Evolutionary conservation across 2,329 filamentous ascomycete species (phyloP).

Genomic region (Periconia sp.): DNA sequence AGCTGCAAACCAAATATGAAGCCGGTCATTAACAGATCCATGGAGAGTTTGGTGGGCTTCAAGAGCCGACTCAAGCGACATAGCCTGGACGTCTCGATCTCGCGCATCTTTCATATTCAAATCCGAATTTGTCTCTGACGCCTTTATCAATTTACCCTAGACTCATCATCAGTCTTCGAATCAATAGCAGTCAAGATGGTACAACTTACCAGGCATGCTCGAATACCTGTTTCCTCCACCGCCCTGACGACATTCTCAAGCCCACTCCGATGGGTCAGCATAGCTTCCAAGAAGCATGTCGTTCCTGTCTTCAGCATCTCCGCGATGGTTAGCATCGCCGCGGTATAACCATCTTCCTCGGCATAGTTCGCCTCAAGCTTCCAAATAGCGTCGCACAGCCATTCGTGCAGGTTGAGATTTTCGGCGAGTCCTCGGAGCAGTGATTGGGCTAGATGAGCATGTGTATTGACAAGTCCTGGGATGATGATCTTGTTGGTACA

Average conservation of each 20-base stretch:
- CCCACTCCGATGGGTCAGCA: conserved; percentile 38
- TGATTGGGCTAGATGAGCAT: conserved; percentile 41
- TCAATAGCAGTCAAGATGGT: not conserved
- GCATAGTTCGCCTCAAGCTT: conserved; percentile 40
- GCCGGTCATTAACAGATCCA: conserved; percentile 42
- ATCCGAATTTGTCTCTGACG: conserved; percentile 36
- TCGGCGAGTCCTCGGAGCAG: conserved; percentile 36
- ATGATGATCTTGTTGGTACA: conserved; percentile 37
- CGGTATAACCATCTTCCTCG: conserved; percentile 37
- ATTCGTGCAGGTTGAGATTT: conserved; percentile 23
- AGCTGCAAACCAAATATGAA: conserved; percentile 53
- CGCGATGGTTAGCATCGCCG: conserved; percentile 35
- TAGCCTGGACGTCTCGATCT: conserved; percentile 40
- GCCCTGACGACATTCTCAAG: conserved; percentile 28
- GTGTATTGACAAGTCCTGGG: conserved; percentile 41
- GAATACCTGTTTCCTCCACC: conserved; percentile 36
- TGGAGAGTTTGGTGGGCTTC: conserved; percentile 31
- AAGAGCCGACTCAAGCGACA: conserved; percentile 39
- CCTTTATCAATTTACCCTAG: conserved; percentile 43
- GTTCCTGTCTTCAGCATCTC: conserved; percentile 45
- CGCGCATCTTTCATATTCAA: conserved; percentile 39
- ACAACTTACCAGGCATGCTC: conserved; percentile 26
- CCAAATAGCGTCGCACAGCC: conserved; percentile 41
- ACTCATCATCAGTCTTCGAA: not conserved
- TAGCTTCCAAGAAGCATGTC: conserved; percentile 42